A percentile compares a stretch with the other conserved stretches of the same genome.
phyloP scores from a whole-genome alignment of 2,329 filamentous ascomycete genomes.

The Aaosphaeria pasadenensis region DNA sequence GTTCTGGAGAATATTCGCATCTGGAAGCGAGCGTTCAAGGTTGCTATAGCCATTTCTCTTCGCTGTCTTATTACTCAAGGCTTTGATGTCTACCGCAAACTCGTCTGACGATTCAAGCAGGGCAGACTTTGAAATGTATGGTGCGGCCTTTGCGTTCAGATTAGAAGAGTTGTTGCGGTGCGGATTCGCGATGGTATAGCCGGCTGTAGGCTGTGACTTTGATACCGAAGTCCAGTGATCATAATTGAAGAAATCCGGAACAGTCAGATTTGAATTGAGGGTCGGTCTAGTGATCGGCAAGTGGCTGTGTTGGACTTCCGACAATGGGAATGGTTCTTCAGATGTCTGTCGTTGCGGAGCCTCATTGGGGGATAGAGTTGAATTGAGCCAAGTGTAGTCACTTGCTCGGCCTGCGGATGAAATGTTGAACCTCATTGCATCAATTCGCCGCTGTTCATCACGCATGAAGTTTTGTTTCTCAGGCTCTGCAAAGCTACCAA shows the following conservation, averaged over 20 bases:
- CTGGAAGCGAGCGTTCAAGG: constrained; percentile 13
- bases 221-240: too few relatives aligned
- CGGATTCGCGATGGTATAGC: constrained; percentile 21
- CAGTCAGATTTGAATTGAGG: neutral
- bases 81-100: constrained; percentile 5
- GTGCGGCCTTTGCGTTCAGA: constrained; percentile 14
- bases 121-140: constrained; percentile 7
- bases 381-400: neutral
- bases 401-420: neutral
- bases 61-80: constrained; percentile 27
- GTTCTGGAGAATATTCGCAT: constrained; percentile 16
- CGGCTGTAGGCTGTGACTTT: constrained; percentile 7
- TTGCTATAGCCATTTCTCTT: constrained; percentile 12
- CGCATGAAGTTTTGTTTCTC: neutral
- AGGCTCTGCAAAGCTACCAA: constrained; percentile 9
- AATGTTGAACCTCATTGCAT: too few relatives aligned
- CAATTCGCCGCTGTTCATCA: too few relatives aligned
- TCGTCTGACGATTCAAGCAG: constrained; percentile 4
- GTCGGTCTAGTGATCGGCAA: neutral
- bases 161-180: constrained; percentile 10
- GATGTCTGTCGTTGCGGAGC: neutral
- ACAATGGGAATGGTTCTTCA: neutral
- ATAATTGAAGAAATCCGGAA: neutral
- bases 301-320: neutral
- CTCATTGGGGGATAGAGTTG: neutral